These are phyloP conservation scores for Fusarium torulosum DNA, from an alignment of 2,329 filamentous ascomycete genomes.

Conservation along the genomic window DNA sequence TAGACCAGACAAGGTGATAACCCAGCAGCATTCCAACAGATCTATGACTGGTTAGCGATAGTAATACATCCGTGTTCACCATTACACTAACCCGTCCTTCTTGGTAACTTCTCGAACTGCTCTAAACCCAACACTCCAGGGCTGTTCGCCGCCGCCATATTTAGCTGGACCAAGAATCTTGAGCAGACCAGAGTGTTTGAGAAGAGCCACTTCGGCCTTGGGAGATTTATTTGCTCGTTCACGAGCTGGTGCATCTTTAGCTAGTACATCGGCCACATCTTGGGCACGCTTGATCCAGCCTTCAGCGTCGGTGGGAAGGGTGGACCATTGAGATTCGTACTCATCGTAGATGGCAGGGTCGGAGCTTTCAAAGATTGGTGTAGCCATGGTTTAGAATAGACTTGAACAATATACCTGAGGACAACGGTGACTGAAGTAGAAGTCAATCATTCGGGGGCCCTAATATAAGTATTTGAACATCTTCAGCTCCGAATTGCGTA, in stretches of 20 bases:
- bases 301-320: constrained; percentile 48
- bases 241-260: constrained; percentile 41
- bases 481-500: background rate
- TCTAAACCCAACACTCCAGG: constrained; percentile 66
- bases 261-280: constrained; percentile 4
- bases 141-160: constrained; percentile 59
- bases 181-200: constrained; percentile 58
- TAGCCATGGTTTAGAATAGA: background rate
- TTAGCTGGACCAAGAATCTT: constrained; percentile 56
- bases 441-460: no score
- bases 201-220: constrained; percentile 55
- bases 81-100: constrained; percentile 64
- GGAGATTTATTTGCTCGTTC: constrained; percentile 58
- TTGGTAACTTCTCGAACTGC: constrained; percentile 73
- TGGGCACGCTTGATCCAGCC: constrained; percentile 54
- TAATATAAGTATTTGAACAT: background rate
- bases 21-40: constrained; percentile 70
- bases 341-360: constrained; percentile 56
- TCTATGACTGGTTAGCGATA: constrained; percentile 41
- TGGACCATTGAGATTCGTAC: constrained; percentile 54
- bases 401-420: background rate
- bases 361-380: constrained; percentile 38
- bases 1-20: constrained; percentile 23
- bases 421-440: background rate
- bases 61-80: fast-evolving